Base-by-base conservation (phyloP, 2,329 filamentous ascomycete species). In the Epichloe brachyelytri region DNA sequence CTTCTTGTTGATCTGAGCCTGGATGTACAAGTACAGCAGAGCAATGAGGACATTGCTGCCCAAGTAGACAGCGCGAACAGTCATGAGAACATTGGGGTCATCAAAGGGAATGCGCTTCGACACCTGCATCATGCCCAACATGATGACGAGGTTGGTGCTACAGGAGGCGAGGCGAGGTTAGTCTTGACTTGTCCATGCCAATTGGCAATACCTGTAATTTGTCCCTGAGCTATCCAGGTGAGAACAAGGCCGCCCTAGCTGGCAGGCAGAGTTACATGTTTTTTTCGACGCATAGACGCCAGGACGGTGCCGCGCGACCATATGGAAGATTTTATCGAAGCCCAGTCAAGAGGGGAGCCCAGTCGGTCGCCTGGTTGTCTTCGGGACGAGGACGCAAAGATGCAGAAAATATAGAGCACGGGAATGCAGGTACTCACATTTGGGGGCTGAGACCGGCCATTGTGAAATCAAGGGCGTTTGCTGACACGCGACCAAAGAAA, bases 81-180 rank as follows among this genome's bases (percentile, higher is more conserved):
- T 61, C 65, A 77, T 80, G 59, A 81, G 75, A 19, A 78, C 73
- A 45, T 71, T 68, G 43, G 78, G 88, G 65, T 97, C 85, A 33
- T 97, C 91, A 64, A 97, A 95, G 46, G 90, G 88, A 55, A 98
- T 83, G 71, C 85, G 88, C 80, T 97, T 97, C 62, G 89, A 86
- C 55, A 95, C 86, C 78, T 96, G 91, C 88, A 97, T 96, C 85
- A 96, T 94, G 67, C 87, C 86, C 61, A 95, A 81, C 74, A 95
- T 90, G 83, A 95, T 89, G 75, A 88, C 77, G 69, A 95, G 78
- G 79, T 95, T 95, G 69, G 86, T 88, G 63, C 89, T 95, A 70
- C 56, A 50, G 5, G 22, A 49, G 36, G 50, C 11, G 19, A 30
- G 46, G 34, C 41, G 17, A 41, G 39, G 49, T 65, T 57, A 66